Conservation (phyloP, 2,329 filamentous ascomycete genomes). For the Moelleriella libera region DNA sequence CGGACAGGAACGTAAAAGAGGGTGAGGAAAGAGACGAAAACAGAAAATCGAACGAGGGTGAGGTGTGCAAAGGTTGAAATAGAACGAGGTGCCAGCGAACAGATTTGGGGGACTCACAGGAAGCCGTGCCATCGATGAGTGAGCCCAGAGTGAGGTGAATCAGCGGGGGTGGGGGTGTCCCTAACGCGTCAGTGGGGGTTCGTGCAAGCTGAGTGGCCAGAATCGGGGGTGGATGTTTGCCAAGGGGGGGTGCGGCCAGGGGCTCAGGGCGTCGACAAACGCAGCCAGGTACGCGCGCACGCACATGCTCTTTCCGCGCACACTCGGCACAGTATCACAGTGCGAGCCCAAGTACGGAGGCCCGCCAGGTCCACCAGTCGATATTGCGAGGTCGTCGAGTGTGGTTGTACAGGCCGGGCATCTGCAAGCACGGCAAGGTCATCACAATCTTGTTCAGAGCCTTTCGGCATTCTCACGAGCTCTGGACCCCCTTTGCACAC, state of each 20-base stretch:
- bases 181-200: too few relatives aligned
- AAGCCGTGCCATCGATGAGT: background rate
- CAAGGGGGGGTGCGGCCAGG: background rate
- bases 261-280: background rate
- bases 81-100: background rate
- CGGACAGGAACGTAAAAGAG: conserved; percentile 8
- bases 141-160: background rate
- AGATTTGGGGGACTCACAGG: background rate
- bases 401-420: too few relatives aligned
- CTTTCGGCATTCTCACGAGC: background rate
- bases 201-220: background rate
- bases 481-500: background rate
- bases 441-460: background rate
- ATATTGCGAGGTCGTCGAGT: too few relatives aligned
- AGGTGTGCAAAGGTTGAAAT: conserved; percentile 1
- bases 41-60: conserved; percentile 4
- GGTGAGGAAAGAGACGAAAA: conserved; percentile 3
- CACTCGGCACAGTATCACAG: background rate
- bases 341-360: too few relatives aligned
- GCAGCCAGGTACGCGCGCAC: background rate
- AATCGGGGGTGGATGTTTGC: background rate
- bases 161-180: background rate
- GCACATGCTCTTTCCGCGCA: background rate
- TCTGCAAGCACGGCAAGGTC: too few relatives aligned
- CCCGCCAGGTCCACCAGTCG: too few relatives aligned